Percentiles rank a stretch among this genome's conserved stretches.
These are phyloP conservation scores for Coniochaeta ligniaria DNA, from an alignment of 2,329 filamentous ascomycete species.

Conservation along the genomic window DNA sequence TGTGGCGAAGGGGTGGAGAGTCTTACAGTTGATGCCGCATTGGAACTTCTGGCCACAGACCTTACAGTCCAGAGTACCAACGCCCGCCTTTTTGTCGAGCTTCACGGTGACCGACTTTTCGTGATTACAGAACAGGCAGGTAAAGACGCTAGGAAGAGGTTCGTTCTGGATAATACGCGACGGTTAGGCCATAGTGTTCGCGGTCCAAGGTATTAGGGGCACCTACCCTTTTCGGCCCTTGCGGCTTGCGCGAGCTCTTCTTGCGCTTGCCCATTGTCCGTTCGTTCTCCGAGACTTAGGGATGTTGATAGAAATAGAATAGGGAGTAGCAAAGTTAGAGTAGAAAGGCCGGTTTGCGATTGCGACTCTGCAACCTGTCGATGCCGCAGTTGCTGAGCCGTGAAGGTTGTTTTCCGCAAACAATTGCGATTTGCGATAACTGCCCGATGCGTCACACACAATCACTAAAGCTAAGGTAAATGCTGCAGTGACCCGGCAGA, in stretches of 20 bases:
- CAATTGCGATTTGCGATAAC: neutral
- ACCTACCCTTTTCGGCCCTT: conserved; percentile 72
- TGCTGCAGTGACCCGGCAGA: neutral
- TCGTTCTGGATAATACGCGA: conserved; percentile 45
- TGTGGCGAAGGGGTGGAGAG: neutral
- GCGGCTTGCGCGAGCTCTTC: conserved; percentile 77
- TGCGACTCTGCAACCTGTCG: neutral
- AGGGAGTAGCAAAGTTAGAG: neutral
- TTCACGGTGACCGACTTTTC: conserved; percentile 88
- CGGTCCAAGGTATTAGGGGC: neutral
- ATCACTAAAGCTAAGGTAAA: too few relatives aligned
- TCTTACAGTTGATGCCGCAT: conserved; percentile 82
- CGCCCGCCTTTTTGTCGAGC: conserved; percentile 85
- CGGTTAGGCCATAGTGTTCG: neutral
- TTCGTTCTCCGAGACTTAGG: neutral
- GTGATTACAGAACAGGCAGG: conserved; percentile 97
- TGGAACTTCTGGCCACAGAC: conserved; percentile 92
- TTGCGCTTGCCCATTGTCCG: conserved; percentile 79
- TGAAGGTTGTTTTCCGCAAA: neutral
- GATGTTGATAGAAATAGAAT: neutral
- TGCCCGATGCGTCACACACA: neutral
- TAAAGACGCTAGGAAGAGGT: conserved; percentile 74
- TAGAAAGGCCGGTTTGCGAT: neutral
- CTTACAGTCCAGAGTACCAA: conserved; percentile 82
- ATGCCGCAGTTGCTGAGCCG: neutral